phyloP scores from a whole-genome alignment of 371 early-diverging fungal genomes.

The Lichtheimia ramosa region DNA sequence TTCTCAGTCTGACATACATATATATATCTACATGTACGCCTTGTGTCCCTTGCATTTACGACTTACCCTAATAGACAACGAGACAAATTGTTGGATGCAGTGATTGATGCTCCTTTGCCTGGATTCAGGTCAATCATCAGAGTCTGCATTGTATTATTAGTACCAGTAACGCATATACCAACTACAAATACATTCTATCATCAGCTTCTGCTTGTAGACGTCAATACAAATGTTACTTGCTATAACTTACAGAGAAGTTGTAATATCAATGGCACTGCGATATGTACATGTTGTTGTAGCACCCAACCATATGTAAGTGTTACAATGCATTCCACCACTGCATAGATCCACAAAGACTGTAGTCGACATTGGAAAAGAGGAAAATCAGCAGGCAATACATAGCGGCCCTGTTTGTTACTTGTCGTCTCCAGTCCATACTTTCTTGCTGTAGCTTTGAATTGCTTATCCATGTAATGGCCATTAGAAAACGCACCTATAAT shows the following conservation, averaged over 20 bases:
- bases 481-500: conserved; percentile 2
- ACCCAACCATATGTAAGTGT: conserved; percentile 21
- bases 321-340: conserved; percentile 4
- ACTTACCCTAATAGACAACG: conserved; percentile 34
- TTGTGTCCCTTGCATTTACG: too few species aligned
- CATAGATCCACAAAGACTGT: conserved; percentile 10
- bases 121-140: conserved; percentile 37
- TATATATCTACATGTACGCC: too few species aligned
- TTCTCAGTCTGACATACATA: too few species aligned
- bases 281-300: conserved; percentile 2
- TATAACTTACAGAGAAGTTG: conserved; percentile 17
- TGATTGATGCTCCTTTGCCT: conserved; percentile 38
- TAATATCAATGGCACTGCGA: conserved; percentile 15
- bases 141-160: conserved; percentile 19
- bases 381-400: conserved; percentile 11
- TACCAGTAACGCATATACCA: not conserved
- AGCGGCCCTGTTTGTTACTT: not conserved
- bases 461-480: conserved; percentile 13
- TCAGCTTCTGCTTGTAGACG: not conserved
- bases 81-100: conserved; percentile 34
- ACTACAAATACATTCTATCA: not conserved
- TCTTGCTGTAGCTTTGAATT: conserved; percentile 4
- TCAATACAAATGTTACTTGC: too few species aligned
- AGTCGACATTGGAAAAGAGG: conserved; percentile 18
- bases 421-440: conserved; percentile 2